Evolutionary conservation across 1,284 basidiomycete species (phyloP).

Genomic region (Sanghuangporus baumii): DNA sequence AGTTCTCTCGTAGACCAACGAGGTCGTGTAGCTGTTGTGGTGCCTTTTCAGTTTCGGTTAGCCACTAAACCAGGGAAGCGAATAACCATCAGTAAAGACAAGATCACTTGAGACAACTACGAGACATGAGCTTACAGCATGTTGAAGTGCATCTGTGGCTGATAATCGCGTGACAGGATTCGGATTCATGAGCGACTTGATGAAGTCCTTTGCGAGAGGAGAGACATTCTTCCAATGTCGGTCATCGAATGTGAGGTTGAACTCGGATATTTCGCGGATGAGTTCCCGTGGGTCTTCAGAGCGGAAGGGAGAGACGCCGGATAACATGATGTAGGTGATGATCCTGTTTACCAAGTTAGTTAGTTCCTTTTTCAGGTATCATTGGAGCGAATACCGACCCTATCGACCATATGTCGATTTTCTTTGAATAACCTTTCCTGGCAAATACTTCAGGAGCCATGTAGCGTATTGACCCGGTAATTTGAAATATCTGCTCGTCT

Average conservation of each 20-base stretch:
- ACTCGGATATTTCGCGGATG: slow-evolving; percentile 77
- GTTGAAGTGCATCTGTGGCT: slow-evolving; percentile 48
- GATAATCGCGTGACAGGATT: slow-evolving; percentile 44
- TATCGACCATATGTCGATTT: slow-evolving; percentile 91
- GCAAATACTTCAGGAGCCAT: slow-evolving; percentile 90
- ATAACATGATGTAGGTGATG: slow-evolving; percentile 90
- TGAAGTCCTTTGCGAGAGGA: slow-evolving; percentile 63
- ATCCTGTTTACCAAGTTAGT: slow-evolving; percentile 45
- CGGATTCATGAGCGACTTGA: slow-evolving; percentile 45
- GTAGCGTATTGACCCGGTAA: slow-evolving; percentile 92
- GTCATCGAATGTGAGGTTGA: slow-evolving; percentile 86
- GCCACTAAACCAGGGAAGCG: slow-evolving; percentile 45
- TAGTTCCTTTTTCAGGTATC: neutral
- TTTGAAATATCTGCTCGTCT: slow-evolving; percentile 72
- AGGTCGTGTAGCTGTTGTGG: slow-evolving; percentile 63
- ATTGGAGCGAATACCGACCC: slow-evolving; percentile 47
- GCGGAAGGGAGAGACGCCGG: slow-evolving; percentile 92
- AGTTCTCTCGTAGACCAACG: slow-evolving; percentile 69
- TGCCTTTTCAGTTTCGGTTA: slow-evolving; percentile 44
- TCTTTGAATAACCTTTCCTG: slow-evolving; percentile 81
- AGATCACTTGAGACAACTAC: neutral
- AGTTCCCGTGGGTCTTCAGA: slow-evolving; percentile 76
- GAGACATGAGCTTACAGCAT: slow-evolving; percentile 32
- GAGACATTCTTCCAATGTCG: slow-evolving; percentile 92
- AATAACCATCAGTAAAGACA: neutral